Conservation (phyloP, 2,329 filamentous ascomycete species). For the Nigrograna mackinnonii region DNA sequence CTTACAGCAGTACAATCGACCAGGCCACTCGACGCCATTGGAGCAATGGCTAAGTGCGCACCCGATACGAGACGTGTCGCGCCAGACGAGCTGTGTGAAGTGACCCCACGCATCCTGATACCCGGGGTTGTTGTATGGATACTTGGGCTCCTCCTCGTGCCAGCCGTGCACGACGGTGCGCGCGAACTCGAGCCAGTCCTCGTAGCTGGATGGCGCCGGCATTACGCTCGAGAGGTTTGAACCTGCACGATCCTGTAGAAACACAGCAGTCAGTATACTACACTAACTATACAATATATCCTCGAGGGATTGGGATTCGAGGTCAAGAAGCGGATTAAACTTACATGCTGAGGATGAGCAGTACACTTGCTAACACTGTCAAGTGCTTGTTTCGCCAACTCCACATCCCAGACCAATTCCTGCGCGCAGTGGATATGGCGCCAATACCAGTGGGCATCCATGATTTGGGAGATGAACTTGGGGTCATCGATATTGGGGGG, state of each 20-base stretch:
- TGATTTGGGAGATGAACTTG: slow-evolving; percentile 33
- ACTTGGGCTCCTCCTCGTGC: slow-evolving; percentile 40
- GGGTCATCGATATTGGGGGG: slow-evolving; percentile 29
- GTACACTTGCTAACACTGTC: slow-evolving; percentile 28
- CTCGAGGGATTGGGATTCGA: too few relatives aligned
- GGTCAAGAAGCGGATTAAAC: slow-evolving; percentile 4
- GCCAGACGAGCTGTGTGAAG: slow-evolving; percentile 46
- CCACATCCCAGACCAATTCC: slow-evolving; percentile 34
- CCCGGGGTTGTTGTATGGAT: slow-evolving; percentile 35
- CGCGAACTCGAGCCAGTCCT: slow-evolving; percentile 32
- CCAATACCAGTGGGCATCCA: slow-evolving; percentile 42
- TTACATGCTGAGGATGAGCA: slow-evolving; percentile 28
- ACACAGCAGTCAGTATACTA: slow-evolving; percentile 10
- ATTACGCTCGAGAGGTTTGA: slow-evolving; percentile 36
- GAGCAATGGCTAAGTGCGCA: slow-evolving; percentile 36
- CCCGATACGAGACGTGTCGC: slow-evolving; percentile 36
- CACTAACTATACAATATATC: too few relatives aligned
- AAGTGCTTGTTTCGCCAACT: slow-evolving; percentile 28
- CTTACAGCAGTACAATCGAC: slow-evolving; percentile 42
- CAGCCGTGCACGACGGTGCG: slow-evolving; percentile 34
- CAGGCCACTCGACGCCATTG: slow-evolving; percentile 21
- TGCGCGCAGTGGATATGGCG: slow-evolving; percentile 39
- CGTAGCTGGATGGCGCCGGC: slow-evolving; percentile 22
- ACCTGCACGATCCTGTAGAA: slow-evolving; percentile 27
- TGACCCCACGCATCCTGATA: slow-evolving; percentile 35